phyloP scores from a whole-genome alignment of 164 flowering plant species.

The Chimonanthus salicifolius region DNA sequence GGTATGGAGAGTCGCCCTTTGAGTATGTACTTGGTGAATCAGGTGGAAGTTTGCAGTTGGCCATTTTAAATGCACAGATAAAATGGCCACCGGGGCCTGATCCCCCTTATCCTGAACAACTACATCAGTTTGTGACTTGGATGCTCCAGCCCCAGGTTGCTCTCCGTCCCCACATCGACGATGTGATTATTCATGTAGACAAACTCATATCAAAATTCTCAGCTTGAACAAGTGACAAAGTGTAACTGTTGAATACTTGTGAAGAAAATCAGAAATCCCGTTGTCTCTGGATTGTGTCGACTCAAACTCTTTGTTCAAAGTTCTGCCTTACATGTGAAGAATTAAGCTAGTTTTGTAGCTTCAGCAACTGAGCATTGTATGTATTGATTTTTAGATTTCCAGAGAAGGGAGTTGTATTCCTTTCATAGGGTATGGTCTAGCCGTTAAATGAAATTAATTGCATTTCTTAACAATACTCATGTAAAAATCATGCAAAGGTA shows the following conservation, averaged over 20 bases:
- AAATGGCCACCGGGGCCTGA: slow-evolving; percentile 91
- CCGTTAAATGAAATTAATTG: too few species aligned
- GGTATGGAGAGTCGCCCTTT: slow-evolving; percentile 95
- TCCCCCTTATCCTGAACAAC: slow-evolving; percentile 82
- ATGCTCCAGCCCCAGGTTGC: slow-evolving; percentile 93
- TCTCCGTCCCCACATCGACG: slow-evolving; percentile 81
- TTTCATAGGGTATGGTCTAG: neutral
- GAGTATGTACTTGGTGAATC: slow-evolving; percentile 93
- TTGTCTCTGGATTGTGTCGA: neutral
- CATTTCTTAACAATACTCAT: neutral
- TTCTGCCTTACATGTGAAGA: neutral
- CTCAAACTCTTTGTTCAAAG: neutral
- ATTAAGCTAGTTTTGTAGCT: neutral
- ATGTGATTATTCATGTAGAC: slow-evolving; percentile 83
- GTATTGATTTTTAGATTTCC: neutral
- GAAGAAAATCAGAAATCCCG: neutral
- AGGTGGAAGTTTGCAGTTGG: slow-evolving; percentile 88
- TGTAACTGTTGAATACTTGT: neutral
- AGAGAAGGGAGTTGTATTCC: neutral
- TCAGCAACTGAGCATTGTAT: neutral
- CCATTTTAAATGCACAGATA: slow-evolving; percentile 82
- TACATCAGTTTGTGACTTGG: slow-evolving; percentile 89
- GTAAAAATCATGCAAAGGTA: too few species aligned
- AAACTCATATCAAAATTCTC: slow-evolving; percentile 71
- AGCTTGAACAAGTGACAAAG: neutral